A percentile compares a stretch with the other conserved stretches of the same genome.
Conservation (phyloP, 2,329 filamentous ascomycete species). For the Plenodomus biglobosus region DNA sequence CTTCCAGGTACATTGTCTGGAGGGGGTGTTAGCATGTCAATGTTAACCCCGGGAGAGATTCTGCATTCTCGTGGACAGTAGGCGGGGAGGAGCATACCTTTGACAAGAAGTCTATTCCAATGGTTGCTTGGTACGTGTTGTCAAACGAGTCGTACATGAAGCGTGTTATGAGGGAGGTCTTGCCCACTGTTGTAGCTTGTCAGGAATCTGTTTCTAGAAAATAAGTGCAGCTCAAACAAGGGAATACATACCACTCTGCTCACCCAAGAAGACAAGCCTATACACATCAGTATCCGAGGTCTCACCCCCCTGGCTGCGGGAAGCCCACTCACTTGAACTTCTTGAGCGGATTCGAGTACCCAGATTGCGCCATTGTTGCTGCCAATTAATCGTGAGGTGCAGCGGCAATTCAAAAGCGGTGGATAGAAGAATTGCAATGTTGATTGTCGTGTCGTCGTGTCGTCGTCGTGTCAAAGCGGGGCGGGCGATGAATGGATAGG, state of each 20-base stretch:
- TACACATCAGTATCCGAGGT: not conserved
- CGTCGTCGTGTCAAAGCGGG: conserved; percentile 9
- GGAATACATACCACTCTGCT: conserved; percentile 83
- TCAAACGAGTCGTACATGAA: conserved; percentile 99
- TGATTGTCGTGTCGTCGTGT: not conserved
- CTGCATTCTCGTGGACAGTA: too few species aligned
- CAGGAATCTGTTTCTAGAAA: conserved; percentile 8
- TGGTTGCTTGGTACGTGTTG: conserved; percentile 99
- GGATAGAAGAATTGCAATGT: conserved; percentile 3
- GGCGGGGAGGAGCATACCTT: conserved; percentile 62
- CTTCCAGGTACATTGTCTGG: conserved; percentile 98
- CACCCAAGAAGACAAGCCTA: conserved; percentile 94
- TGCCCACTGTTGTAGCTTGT: conserved; percentile 69
- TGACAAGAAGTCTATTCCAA: conserved; percentile 98
- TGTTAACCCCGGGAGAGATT: too few species aligned
- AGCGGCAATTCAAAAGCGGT: conserved; percentile 5
- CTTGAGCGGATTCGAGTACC: conserved; percentile 98
- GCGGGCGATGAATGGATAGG: conserved; percentile 25
- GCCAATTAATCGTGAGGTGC: not conserved
- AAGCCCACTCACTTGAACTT: conserved; percentile 82
- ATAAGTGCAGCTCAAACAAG: not conserved
- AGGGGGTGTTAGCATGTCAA: conserved; percentile 15
- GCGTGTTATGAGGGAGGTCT: conserved; percentile 96
- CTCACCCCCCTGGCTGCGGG: not conserved
- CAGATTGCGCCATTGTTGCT: conserved; percentile 73